phyloP scores from a whole-genome alignment of 345 rosid genomes.

The Corymbia maculata region DNA sequence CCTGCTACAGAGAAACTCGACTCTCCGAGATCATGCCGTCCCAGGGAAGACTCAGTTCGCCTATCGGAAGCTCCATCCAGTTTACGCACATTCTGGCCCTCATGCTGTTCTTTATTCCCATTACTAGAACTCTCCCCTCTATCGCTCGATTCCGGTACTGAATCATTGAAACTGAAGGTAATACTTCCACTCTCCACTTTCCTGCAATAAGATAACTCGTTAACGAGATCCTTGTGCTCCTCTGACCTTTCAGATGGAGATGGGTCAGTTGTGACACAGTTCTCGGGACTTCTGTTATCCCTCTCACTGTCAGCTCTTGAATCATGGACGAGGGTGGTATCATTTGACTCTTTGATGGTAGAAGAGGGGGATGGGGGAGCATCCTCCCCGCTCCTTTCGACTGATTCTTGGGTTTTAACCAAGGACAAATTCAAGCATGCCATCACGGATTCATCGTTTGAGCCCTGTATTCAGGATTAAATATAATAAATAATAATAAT shows the following conservation, averaged over 20 bases:
- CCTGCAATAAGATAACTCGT: slow-evolving; percentile 1
- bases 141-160: slow-evolving; percentile 1
- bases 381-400: neutral
- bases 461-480: neutral
- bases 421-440: neutral
- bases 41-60: slow-evolving; percentile 12
- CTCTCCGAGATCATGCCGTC: slow-evolving; percentile 39
- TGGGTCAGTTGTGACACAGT: neutral
- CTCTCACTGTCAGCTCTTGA: neutral
- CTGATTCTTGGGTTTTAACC: neutral
- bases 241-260: slow-evolving; percentile 6
- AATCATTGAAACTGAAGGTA: slow-evolving; percentile 10
- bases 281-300: neutral
- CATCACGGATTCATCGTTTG: neutral
- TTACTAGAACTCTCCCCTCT: slow-evolving; percentile 3
- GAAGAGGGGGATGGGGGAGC: neutral
- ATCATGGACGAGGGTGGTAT: neutral
- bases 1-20: slow-evolving; percentile 65
- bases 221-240: neutral
- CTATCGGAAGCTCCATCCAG: slow-evolving; percentile 5
- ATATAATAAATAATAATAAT: neutral
- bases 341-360: neutral
- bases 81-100: slow-evolving; percentile 1
- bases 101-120: slow-evolving; percentile 1
- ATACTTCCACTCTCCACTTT: slow-evolving; percentile 22